These are phyloP conservation scores for Silene latifolia DNA, from an alignment of 148 eudicot species.

Conservation along the genomic window DNA sequence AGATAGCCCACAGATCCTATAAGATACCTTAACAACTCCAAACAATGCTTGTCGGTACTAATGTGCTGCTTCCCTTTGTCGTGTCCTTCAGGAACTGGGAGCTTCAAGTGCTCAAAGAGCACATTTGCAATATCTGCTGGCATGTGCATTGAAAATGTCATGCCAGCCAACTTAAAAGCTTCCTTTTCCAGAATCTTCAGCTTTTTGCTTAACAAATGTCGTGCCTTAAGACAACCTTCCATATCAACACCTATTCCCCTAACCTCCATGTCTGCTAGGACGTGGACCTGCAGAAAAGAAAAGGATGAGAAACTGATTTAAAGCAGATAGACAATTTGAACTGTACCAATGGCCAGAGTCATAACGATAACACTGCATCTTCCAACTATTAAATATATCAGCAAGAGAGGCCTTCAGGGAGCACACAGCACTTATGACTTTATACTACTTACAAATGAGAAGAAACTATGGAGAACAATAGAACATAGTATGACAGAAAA, in stretches of 20 bases:
- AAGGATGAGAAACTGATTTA: background rate
- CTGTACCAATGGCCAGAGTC: background rate
- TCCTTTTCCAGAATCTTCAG: conserved; percentile 80
- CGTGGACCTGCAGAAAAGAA: conserved; percentile 54
- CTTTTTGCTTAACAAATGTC: conserved; percentile 68
- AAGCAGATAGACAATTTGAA: background rate
- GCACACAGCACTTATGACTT: background rate
- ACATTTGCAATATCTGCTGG: conserved; percentile 97
- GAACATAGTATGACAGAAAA: background rate
- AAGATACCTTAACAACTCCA: conserved; percentile 76
- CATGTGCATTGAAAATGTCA: conserved; percentile 71
- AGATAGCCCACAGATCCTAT: background rate
- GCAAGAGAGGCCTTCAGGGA: background rate
- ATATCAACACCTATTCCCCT: conserved; percentile 96
- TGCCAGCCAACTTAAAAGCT: conserved; percentile 88
- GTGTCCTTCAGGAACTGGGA: conserved; percentile 74
- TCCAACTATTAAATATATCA: too few species aligned
- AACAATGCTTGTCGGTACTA: conserved; percentile 91
- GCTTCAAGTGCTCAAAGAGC: conserved; percentile 78
- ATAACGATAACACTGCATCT: background rate
- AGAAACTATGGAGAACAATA: background rate
- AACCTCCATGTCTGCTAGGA: conserved; percentile 92
- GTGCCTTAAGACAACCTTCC: conserved; percentile 88
- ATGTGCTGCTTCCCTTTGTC: conserved; percentile 75
- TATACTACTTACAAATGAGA: background rate